Conservation (phyloP, 202 grass and related monocot genomes). For the Zoysia matrella region DNA sequence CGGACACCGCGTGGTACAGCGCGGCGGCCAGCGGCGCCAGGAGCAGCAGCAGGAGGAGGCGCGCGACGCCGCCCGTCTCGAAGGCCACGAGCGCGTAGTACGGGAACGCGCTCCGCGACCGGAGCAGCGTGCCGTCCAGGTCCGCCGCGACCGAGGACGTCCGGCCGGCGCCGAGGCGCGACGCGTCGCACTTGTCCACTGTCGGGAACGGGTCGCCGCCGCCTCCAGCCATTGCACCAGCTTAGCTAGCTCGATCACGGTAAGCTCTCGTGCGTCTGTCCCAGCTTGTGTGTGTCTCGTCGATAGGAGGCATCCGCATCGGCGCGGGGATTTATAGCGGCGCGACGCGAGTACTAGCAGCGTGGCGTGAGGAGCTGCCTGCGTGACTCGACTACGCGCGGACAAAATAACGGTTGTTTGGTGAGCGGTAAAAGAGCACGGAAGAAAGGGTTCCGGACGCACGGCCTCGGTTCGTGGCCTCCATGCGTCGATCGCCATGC, state of each 20-base stretch:
- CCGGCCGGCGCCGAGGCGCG: slow-evolving; percentile 12
- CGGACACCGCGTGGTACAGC: slow-evolving; percentile 51
- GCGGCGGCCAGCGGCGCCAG: slow-evolving; percentile 43
- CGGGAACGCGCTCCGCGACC: slow-evolving; percentile 54
- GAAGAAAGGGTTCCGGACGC: too few species aligned
- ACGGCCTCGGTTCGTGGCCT: too few species aligned
- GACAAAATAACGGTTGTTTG: slow-evolving; percentile 15
- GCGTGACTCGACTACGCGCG: neutral
- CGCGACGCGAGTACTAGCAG: too few species aligned
- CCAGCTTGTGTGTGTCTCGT: too few species aligned
- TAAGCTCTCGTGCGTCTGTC: too few species aligned
- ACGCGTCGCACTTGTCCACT: slow-evolving; percentile 56
- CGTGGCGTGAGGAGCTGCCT: too few species aligned
- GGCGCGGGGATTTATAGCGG: too few species aligned
- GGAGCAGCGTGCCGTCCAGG: slow-evolving; percentile 71
- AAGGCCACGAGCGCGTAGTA: slow-evolving; percentile 73
- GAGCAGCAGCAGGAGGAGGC: slow-evolving; percentile 63
- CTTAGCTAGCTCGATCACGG: too few species aligned
- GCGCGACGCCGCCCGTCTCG: slow-evolving; percentile 60
- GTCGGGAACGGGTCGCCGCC: slow-evolving; percentile 42
- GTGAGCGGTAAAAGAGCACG: neutral
- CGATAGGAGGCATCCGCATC: too few species aligned
- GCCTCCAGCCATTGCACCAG: neutral
- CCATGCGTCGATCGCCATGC: too few species aligned
- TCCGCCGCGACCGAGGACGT: slow-evolving; percentile 47